Evolutionary conservation across 129 eudicot species (phyloP).

Genomic region (Daucus carota): DH1_v3.0 NC_030383.2:53439001-53439500

Average conservation of each 20-base stretch:
- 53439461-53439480: too few relatives aligned
- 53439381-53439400: constrained; percentile 7
- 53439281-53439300: too few relatives aligned
- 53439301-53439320: too few relatives aligned
- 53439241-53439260: too few relatives aligned
- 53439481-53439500: neutral
- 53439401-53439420: neutral
- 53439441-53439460: constrained; percentile 31
- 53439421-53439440: neutral
- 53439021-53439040: constrained; percentile 39
- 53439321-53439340: too few relatives aligned
- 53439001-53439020: neutral
- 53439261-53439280: too few relatives aligned
- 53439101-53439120: constrained; percentile 53
- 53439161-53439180: constrained; percentile 3
- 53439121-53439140: constrained; percentile 45
- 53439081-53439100: constrained; percentile 47
- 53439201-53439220: neutral
- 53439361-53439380: constrained; percentile 15
- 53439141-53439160: constrained; percentile 29
- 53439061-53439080: constrained; percentile 37
- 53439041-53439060: constrained; percentile 41
- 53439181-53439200: neutral
- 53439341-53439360: neutral
- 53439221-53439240: neutral